Base-by-base conservation (phyloP, 2,329 filamentous ascomycete genomes). In the Clonostachys rhizophaga region DNA sequence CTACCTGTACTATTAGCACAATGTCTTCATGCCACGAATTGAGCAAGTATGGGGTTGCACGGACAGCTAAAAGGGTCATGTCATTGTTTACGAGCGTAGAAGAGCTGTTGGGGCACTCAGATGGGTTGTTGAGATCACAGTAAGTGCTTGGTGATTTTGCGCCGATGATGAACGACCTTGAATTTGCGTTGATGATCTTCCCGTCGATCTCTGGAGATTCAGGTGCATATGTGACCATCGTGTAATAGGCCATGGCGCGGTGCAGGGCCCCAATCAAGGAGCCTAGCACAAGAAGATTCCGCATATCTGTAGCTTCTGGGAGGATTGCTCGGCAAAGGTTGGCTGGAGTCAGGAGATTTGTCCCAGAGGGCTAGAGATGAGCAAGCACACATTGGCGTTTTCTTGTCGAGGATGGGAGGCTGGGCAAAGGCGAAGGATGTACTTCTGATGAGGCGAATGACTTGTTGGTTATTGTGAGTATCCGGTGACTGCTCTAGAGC, bases 41-140 rank as follows among this genome's bases (percentile, higher is more conserved):
- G 14, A 5, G 7, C 0, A 0, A 13, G 24, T 18, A 18, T 5
- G 7, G 2, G 2, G 14, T 20, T 45, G 13, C 16, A 5, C 55
- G 24, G 37, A 65, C 62, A 24, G 55, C 57, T 3, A 65, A 53
- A 2, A 43, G 40, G 0, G 59, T 61, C 59, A 65, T 62, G 12
- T 60, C 50, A 0, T 48, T 50, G 16, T 60, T 50, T 12, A 65
- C 55, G 11, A 63, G 52, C 0, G 62, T 65, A 3, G 49, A 50
- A 1, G 50, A 55, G 3, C 62, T 59, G 4, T 51, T 49, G 0
- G 62, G 62, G 13, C 62, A 65, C 8, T 56, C 49, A 1, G 39
- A 45, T 2, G 51, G 35, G 6, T 54, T 47, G 1, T 47, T 42
- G 1, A 57, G 52, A 33, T 48, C 57, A 34, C 60, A 63, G 34